These are phyloP conservation scores for Eucalyptus lansdowneana DNA, from an alignment of 345 rosid genomes.

Conservation along the genomic window DNA sequence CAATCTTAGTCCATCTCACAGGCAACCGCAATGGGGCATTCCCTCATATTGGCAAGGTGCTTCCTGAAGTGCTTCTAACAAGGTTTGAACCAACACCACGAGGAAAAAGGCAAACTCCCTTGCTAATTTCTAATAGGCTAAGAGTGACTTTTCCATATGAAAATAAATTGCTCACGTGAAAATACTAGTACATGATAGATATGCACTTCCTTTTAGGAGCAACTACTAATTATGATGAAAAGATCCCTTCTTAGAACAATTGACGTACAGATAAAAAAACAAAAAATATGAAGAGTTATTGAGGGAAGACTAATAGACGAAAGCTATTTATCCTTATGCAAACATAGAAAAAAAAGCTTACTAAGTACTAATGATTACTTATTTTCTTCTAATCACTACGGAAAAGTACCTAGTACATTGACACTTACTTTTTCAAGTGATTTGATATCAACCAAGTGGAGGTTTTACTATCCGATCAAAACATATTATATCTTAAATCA, in stretches of 20 bases:
- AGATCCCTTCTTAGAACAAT: background rate
- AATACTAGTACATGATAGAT: background rate
- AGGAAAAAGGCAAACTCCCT: background rate
- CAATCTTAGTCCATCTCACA: background rate
- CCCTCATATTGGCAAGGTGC: background rate
- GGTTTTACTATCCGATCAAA: fast-evolving
- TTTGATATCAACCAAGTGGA: background rate
- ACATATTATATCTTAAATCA: no score
- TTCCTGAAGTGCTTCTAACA: no score
- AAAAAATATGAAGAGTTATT: background rate
- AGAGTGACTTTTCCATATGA: background rate
- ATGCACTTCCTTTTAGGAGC: background rate
- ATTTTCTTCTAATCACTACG: background rate
- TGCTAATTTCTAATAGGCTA: background rate
- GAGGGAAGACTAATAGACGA: background rate
- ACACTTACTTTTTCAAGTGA: background rate
- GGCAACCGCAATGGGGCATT: background rate
- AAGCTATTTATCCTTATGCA: background rate
- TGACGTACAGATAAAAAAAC: no score
- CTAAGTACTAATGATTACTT: background rate
- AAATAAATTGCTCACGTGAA: background rate
- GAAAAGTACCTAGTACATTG: background rate
- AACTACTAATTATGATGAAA: background rate
- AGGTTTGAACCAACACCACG: no score
- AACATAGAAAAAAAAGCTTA: no score